Evolutionary conservation across 2,329 filamentous ascomycete species (phyloP).

Genomic region (Talaromyces atroroseus): DNA sequence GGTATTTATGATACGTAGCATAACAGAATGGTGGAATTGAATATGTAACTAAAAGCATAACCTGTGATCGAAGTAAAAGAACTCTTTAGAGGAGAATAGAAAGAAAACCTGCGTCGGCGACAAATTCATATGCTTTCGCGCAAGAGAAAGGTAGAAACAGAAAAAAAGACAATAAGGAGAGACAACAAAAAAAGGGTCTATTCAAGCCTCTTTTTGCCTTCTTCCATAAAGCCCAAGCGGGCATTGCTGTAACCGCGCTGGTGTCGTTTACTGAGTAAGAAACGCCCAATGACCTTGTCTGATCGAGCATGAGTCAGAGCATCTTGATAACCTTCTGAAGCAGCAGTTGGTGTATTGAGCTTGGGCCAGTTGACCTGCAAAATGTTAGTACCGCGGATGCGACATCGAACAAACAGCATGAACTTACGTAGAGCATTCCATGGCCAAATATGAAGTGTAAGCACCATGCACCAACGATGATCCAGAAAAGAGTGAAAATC

Average conservation of each 20-base stretch:
- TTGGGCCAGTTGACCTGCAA: conserved; percentile 90
- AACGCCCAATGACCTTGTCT: conserved; percentile 71
- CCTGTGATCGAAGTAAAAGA: not conserved
- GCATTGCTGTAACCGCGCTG: conserved; percentile 80
- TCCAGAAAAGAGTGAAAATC: conserved; percentile 74
- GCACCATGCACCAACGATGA: conserved; percentile 63
- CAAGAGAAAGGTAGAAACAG: not conserved
- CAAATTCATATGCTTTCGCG: not conserved
- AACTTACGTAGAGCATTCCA: conserved; percentile 88
- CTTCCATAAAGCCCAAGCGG: conserved; percentile 78
- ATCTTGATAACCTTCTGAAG: conserved; percentile 81
- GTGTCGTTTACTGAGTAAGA: conserved; percentile 59
- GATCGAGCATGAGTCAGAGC: conserved; percentile 76
- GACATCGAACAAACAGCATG: not conserved
- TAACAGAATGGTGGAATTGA: not conserved
- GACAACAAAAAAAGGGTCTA: conserved; percentile 21
- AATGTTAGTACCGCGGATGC: conserved; percentile 9
- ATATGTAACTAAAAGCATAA: conserved; percentile 4
- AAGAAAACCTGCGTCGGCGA: not conserved
- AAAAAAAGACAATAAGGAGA: not conserved
- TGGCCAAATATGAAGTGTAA: conserved; percentile 73
- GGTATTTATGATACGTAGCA: not conserved
- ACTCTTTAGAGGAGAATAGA: not conserved
- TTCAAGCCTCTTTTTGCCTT: conserved; percentile 98
- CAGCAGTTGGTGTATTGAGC: conserved; percentile 81